phyloP scores from a whole-genome alignment of 208 protist species.

The Angomonas desouzai region DNA sequence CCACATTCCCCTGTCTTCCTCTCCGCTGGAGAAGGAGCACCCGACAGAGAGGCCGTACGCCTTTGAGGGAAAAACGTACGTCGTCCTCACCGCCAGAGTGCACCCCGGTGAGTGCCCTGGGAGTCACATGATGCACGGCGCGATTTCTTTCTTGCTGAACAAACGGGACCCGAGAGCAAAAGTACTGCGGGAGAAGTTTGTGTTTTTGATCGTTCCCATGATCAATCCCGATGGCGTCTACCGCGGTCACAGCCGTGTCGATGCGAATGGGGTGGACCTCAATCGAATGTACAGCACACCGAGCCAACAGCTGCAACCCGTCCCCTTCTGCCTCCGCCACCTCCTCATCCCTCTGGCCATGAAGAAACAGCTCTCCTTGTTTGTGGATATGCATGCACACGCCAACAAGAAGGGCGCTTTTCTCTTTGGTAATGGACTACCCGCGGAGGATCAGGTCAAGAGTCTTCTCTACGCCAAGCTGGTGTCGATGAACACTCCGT shows the following conservation, averaged over 20 bases:
- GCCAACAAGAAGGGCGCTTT: slow-evolving; percentile 92
- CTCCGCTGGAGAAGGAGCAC: slow-evolving; percentile 14
- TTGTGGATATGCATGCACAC: slow-evolving; percentile 94
- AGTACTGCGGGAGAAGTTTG: slow-evolving; percentile 79
- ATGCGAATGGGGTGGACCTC: slow-evolving; percentile 89
- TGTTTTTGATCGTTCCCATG: slow-evolving; percentile 90
- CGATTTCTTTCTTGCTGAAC: slow-evolving; percentile 85
- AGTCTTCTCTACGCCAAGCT: slow-evolving; percentile 89
- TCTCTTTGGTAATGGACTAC: slow-evolving; percentile 92
- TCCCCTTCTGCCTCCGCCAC: slow-evolving; percentile 60
- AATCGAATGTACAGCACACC: slow-evolving; percentile 92
- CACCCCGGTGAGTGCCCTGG: slow-evolving; percentile 92
- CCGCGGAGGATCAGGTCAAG: slow-evolving; percentile 55
- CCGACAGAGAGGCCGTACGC: slow-evolving; percentile 45
- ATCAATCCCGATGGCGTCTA: slow-evolving; percentile 94
- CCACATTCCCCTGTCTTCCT: slow-evolving; percentile 64
- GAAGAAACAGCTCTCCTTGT: slow-evolving; percentile 54
- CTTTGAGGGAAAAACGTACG: slow-evolving; percentile 67
- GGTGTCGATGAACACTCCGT: slow-evolving; percentile 86
- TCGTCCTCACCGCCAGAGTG: slow-evolving; percentile 87
- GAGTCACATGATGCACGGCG: slow-evolving; percentile 92
- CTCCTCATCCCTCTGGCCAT: slow-evolving; percentile 45
- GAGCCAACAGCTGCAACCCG: slow-evolving; percentile 63
- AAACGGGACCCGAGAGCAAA: slow-evolving; percentile 59
- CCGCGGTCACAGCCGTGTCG: slow-evolving; percentile 90